Base-by-base conservation (phyloP, 2,329 filamentous ascomycete genomes). In the Cladosporium halotolerans region DNA sequence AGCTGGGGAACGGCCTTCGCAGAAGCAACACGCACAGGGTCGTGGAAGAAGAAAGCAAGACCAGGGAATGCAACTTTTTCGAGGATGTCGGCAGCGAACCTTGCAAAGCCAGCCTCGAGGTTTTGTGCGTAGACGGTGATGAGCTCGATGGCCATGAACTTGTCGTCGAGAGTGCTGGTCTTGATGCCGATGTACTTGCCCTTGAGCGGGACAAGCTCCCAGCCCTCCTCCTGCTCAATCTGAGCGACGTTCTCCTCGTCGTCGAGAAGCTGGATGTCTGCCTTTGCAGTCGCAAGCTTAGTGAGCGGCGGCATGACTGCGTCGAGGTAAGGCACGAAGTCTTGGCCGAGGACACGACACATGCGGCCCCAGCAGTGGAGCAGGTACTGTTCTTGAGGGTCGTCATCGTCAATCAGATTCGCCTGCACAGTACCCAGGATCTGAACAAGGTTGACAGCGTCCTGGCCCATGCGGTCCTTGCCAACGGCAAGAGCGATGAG, bases 301-400 rank as follows among this genome's bases (percentile, higher is more conserved):
- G 96, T 79, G 53, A 99, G 79, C 16, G 93, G 93, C 6, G 92
- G 92, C 84, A 99, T 97, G 58, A 99, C 93, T 46, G 84, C 91
- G 36, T 86, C 84, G 51, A 99, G 79, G 77, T 95, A 99, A 13
- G 91, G 91, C 10, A 97, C 78, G 71, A 99, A 99, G 63, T 96
- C 91, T 45, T 81, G 76, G 16, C 88, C 90, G 58, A 99, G 80
- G 31, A 99, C 92, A 60, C 93, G 86, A 73, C 92, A 97, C 93
- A 99, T 99, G 45, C 93, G 85, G 49, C 93, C 93, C 93, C 93
- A 99, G 75, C 93, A 99, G 77, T 99, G 93, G 73, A 99, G 88
- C 34, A 99, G 80, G 70, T 99, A 99, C 65, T 95, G 92, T 13
- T 90, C 88, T 71, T 99, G 93, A 38, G 93, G 93, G 67, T 99